Base-by-base conservation (phyloP, 306 rosid genomes). In the Argentina anserina region DNA sequence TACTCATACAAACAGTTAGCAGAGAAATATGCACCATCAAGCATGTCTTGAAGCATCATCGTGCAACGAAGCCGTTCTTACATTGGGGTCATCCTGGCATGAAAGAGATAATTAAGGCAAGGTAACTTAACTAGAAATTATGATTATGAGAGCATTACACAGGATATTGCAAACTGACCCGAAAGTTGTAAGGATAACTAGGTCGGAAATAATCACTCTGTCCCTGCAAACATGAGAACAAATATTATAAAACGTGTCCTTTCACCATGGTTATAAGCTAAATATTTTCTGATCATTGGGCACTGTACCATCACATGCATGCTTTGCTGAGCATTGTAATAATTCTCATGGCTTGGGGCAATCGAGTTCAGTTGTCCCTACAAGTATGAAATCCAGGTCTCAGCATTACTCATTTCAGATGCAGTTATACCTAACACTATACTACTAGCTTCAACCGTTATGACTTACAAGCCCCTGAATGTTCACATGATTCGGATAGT, bases 1-100 rank as follows among this genome's bases (percentile, higher is more conserved):
- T 72, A 56, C 23, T 76, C 65, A 63, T 81, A 80, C 88, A 82
- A 72, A 75, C 50, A 49, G 6, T 10, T 20, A 9, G 23, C 42
- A 75, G n/a, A 71, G 71, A 75, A 55, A 26, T n/a, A 71, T 61
- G 64, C 42, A 40, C 74, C 45, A 6, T 86, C 85, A 94, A 21
- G 90, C 89, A 63, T 91, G 99, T 74, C 99, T 89, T 53, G 99
- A 85, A 74, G 94, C 89, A 82, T 94, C 99, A 69, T 94, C 96
- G 26, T 94, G 99, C 87, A 94, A 81, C 58, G 93, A 87, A 39
- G 92, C 74, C n/a, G 97, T 79, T 86, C 99, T 88, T 53, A 89
- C 97, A 69, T 83, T 89, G 50, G 97, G 84, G 76, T 91, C 99
- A 62, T 94, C 99, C 97, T 94, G 92, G 76, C 75, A 89, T 40